Evolutionary conservation across 2,329 filamentous ascomycete genomes (phyloP).

Genomic region (Fusarium camptoceras): DNA sequence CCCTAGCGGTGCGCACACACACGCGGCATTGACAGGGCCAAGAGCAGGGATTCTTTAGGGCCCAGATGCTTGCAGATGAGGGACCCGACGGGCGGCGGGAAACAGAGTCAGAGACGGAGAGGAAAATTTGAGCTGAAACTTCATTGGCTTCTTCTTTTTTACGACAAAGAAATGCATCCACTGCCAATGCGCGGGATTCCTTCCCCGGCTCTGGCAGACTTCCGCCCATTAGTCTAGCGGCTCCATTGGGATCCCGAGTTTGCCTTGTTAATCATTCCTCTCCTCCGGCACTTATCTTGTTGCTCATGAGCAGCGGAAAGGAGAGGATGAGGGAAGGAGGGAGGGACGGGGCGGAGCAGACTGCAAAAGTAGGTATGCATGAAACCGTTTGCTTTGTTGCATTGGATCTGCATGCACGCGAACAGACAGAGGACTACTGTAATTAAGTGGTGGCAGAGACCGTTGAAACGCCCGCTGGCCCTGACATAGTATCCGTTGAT

Average conservation of each 20-base stretch:
- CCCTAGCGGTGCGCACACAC: slow-evolving; percentile 20
- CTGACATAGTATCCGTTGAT: slow-evolving; percentile 8
- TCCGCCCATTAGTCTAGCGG: slow-evolving; percentile 32
- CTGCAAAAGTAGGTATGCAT: background rate
- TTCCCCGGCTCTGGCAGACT: slow-evolving; percentile 34
- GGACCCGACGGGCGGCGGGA: slow-evolving; percentile 20
- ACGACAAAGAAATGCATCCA: slow-evolving; percentile 7
- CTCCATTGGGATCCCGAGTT: slow-evolving; percentile 17
- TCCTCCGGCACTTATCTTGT: background rate
- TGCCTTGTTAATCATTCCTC: slow-evolving; percentile 3
- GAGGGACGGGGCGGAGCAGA: slow-evolving; percentile 3
- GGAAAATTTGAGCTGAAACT: slow-evolving; percentile 5
- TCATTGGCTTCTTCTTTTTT: slow-evolving; percentile 4
- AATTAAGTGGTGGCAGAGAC: slow-evolving; percentile 9
- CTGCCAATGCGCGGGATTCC: slow-evolving; percentile 22
- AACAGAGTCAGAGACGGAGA: slow-evolving; percentile 7
- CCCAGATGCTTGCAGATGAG: slow-evolving; percentile 31
- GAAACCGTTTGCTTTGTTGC: background rate
- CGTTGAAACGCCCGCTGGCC: slow-evolving; percentile 31
- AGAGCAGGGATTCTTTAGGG: slow-evolving; percentile 16
- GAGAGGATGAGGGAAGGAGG: background rate
- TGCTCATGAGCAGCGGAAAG: background rate
- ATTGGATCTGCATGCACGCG: background rate
- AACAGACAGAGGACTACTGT: slow-evolving; percentile 3
- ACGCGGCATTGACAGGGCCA: slow-evolving; percentile 34